phyloP scores from a whole-genome alignment of 1,139 yeast genomes.

The Zygotorulaspora mrakii region DNA sequence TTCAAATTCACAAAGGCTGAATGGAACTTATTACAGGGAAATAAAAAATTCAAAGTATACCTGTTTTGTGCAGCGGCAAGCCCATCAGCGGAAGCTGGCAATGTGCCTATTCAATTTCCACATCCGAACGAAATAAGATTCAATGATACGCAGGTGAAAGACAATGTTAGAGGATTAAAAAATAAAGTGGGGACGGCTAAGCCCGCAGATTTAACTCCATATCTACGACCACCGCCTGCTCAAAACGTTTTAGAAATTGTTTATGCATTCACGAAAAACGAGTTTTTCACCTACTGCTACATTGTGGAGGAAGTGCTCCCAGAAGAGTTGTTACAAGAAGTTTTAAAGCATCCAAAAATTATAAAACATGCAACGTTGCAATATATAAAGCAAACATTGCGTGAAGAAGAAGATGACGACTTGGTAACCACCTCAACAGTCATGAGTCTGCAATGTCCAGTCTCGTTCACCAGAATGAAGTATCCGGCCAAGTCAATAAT shows the following conservation, averaged over 20 bases:
- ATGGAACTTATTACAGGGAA: conserved; percentile 31
- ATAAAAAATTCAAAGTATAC: conserved; percentile 39
- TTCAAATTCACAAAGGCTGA: conserved; percentile 46
- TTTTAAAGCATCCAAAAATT: conserved; percentile 46
- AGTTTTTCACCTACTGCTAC: conserved; percentile 48
- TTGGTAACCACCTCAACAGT: conserved; percentile 54
- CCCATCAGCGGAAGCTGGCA: conserved; percentile 33
- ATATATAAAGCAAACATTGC: conserved; percentile 40
- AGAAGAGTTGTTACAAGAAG: conserved; percentile 37
- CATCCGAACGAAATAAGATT: conserved; percentile 53
- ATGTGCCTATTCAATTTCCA: conserved; percentile 53
- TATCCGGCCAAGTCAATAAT: conserved; percentile 55
- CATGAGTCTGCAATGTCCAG: conserved; percentile 59
- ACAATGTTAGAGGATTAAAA: conserved; percentile 57
- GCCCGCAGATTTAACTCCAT: conserved; percentile 60
- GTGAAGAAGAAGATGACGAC: conserved; percentile 53
- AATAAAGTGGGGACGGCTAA: conserved; percentile 59
- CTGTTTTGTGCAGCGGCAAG: conserved; percentile 47
- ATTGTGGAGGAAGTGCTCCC: conserved; percentile 49
- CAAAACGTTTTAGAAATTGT: conserved; percentile 46
- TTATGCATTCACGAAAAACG: conserved; percentile 50
- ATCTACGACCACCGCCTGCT: conserved; percentile 36
- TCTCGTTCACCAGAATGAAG: conserved; percentile 57
- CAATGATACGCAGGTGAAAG: conserved; percentile 46
- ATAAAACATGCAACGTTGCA: conserved; percentile 45